These are phyloP conservation scores for Lumnitzera racemosa DNA, from an alignment of 345 rosid genomes.

Conservation along the genomic window DNA sequence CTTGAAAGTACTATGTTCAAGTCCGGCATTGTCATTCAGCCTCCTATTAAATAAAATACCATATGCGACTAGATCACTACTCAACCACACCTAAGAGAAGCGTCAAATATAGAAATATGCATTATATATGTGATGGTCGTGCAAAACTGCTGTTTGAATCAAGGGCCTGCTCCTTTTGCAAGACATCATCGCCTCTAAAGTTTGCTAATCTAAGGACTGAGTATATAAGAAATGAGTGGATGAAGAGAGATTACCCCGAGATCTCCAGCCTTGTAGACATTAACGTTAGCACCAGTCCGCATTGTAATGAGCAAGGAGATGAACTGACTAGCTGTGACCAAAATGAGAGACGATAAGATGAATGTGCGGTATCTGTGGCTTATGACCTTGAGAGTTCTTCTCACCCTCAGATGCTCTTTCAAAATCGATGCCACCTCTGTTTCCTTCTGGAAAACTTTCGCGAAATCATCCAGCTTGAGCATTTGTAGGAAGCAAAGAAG, in stretches of 20 bases:
- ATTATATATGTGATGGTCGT: too few species aligned
- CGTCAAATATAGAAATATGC: too few species aligned
- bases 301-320: constrained; percentile 50
- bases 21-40: too few species aligned
- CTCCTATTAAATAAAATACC: too few species aligned
- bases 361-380: constrained; percentile 81
- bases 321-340: constrained; percentile 78
- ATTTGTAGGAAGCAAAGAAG: constrained; percentile 65
- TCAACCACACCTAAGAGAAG: too few species aligned
- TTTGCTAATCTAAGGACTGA: neutral
- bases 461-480: constrained; percentile 68
- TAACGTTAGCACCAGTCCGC: constrained; percentile 42
- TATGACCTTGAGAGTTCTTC: constrained; percentile 64
- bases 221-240: neutral
- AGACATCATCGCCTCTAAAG: too few species aligned
- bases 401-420: constrained; percentile 52
- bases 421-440: constrained; percentile 60
- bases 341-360: constrained; percentile 44
- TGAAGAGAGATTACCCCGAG: constrained; percentile 37
- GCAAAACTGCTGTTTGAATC: too few species aligned
- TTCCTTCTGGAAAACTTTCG: constrained; percentile 61
- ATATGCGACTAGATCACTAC: too few species aligned
- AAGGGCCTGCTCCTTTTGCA: too few species aligned
- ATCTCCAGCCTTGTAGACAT: constrained; percentile 78
- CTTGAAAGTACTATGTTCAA: too few species aligned